Percentiles rank a stretch among this genome's conserved stretches.
phyloP scores from a whole-genome alignment of 805 yeast genomes.

The Lipomyces sp. region DNA sequence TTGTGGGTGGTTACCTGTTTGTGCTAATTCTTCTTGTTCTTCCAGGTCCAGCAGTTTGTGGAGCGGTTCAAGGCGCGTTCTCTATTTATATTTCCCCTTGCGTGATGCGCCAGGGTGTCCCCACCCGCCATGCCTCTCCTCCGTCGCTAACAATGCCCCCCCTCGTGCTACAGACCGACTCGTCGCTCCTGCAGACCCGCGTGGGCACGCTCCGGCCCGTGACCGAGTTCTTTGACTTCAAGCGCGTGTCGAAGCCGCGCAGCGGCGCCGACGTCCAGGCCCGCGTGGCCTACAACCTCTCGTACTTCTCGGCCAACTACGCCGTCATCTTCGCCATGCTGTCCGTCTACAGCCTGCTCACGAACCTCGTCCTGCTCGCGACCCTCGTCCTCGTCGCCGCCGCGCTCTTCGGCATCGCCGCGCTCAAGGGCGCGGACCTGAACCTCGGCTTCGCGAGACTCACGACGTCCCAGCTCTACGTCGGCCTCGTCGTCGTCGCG shows the following conservation, averaged over 20 bases:
- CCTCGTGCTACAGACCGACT: slow-evolving; percentile 24
- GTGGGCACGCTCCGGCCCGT: slow-evolving; percentile 61
- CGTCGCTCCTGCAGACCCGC: slow-evolving; percentile 16
- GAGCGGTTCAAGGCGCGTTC: slow-evolving; percentile 25
- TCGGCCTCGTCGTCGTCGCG: slow-evolving; percentile 70
- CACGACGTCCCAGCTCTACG: slow-evolving; percentile 77
- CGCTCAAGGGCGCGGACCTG: slow-evolving; percentile 78
- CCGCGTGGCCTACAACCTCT: slow-evolving; percentile 80
- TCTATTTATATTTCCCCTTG: not conserved
- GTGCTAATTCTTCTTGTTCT: not conserved
- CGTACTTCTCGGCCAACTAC: slow-evolving; percentile 86
- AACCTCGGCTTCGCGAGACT: slow-evolving; percentile 63
- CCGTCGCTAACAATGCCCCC: not conserved
- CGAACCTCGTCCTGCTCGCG: slow-evolving; percentile 79
- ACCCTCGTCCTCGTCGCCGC: slow-evolving; percentile 70
- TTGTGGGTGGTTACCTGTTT: not conserved
- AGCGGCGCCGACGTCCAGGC: slow-evolving; percentile 86
- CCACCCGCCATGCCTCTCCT: not conserved
- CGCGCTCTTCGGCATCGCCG: slow-evolving; percentile 76
- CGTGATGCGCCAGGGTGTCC: not conserved
- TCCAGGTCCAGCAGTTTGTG: slow-evolving; percentile 26
- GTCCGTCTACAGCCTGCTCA: slow-evolving; percentile 78
- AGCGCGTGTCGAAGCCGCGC: slow-evolving; percentile 84
- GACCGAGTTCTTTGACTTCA: slow-evolving; percentile 88
- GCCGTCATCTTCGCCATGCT: slow-evolving; percentile 66